Base-by-base conservation (phyloP, 1,284 basidiomycete species). In the Ceratobasidium sp. region DNA sequence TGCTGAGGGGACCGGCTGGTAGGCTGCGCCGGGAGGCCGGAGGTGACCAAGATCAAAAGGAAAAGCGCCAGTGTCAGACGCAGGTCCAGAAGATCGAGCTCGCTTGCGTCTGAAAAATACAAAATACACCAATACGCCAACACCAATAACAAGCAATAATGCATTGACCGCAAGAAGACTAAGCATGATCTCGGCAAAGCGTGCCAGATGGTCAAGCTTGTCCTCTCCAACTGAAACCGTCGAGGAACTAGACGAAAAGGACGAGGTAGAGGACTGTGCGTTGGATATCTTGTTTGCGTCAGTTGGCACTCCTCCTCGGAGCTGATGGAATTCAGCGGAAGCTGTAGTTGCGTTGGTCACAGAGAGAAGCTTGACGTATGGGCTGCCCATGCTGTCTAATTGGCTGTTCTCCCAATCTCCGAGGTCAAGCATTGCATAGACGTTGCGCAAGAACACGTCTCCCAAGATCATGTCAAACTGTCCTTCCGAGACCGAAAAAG, bases 391-490 rank as follows among this genome's bases (percentile, higher is more conserved):
- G 2, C 14, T 18, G 21, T 41, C 41, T 30, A 64, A 70, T 34
- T 65, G 65, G 3, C 84, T 81, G 18, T 83, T 79, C 77, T 89
- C 85, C 76, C 88, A 92, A 80, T 93, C 91, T n/a, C 93, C 93
- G 78, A 92, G 93, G 80, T 95, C 91, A 79, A 94, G 96, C 70
- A 95, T 82, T 18, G 92, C 87, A 81, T 95, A 95, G 48, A 92
- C 82, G 9, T 92, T 92, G 69, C 93, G 91, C 74, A 94, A 84
- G 78, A 92, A 85, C 76, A 91, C 92, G 80, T 91, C 92, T 41
- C 93, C 93, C 57, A 95, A 80, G 65, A 96, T 83, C 18, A 84
- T 88, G 72, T 78, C 91, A 89, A 91, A 91, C 79, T 90, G 83
- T 67, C 85, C 86, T 50, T 80, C 79, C 14, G 84, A 87, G 30